Percentiles rank a stretch among this genome's conserved stretches.
Conservation (phyloP, 2,329 filamentous ascomycete species). For the Curvularia sp. region DNA sequence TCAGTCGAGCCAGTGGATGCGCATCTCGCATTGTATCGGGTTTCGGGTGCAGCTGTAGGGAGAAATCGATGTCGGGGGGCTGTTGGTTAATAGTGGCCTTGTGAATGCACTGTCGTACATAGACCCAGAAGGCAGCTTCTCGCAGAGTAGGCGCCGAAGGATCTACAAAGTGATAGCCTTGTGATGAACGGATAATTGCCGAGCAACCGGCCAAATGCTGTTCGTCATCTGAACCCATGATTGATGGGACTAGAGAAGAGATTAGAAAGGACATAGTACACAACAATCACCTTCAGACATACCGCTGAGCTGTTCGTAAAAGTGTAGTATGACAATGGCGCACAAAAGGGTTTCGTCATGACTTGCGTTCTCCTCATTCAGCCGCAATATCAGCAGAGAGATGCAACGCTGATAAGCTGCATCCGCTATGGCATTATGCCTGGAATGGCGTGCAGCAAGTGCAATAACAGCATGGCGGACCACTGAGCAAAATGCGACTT, state of each 20-base stretch:
- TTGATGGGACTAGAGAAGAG: constrained; percentile 27
- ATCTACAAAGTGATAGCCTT: constrained; percentile 37
- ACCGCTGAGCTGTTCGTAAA: constrained; percentile 44
- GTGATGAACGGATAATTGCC: constrained; percentile 41
- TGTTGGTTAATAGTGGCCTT: constrained; percentile 44
- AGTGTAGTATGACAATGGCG: constrained; percentile 43
- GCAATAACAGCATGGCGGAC: constrained; percentile 40
- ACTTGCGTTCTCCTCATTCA: constrained; percentile 34
- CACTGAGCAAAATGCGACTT: constrained; percentile 37
- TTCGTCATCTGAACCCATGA: constrained; percentile 39
- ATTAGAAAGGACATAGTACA: constrained; percentile 9
- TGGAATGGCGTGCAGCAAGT: constrained; percentile 39
- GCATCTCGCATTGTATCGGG: constrained; percentile 32
- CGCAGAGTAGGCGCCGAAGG: constrained; percentile 43
- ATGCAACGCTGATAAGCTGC: constrained; percentile 41
- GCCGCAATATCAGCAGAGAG: constrained; percentile 38
- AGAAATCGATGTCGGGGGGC: constrained; percentile 40
- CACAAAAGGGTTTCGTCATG: constrained; percentile 42
- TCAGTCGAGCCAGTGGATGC: constrained; percentile 35
- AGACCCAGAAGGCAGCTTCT: constrained; percentile 45
- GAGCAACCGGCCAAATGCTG: constrained; percentile 41
- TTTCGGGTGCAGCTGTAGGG: constrained; percentile 33
- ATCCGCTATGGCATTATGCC: constrained; percentile 29
- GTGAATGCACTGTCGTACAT: constrained; percentile 45
- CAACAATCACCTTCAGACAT: constrained; percentile 3